phyloP scores from a whole-genome alignment of 805 yeast genomes.

The Starmerella apicola region DNA sequence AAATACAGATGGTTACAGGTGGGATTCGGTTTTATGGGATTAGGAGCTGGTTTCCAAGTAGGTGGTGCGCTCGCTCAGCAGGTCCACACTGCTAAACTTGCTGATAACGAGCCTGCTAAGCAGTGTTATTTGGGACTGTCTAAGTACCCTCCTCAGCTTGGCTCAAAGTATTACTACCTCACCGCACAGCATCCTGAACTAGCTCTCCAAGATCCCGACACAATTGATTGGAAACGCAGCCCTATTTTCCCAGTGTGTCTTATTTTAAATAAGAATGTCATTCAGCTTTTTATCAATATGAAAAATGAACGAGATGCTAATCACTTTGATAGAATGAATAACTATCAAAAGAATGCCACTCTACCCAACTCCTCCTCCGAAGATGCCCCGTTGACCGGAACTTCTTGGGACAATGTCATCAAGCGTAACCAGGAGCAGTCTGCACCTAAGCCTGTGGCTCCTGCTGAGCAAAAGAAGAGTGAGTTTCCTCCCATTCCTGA shows the following conservation, averaged over 20 bases:
- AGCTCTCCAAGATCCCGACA: conserved; percentile 18
- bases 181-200: conserved; percentile 16
- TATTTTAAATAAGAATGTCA: conserved; percentile 12
- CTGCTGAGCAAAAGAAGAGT: neutral
- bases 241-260: conserved; percentile 21
- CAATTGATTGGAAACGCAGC: conserved; percentile 19
- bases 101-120: conserved; percentile 3
- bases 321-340: conserved; percentile 2
- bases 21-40: conserved; percentile 19
- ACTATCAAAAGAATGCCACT: neutral
- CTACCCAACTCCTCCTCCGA: neutral
- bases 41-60: conserved; percentile 17
- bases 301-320: conserved; percentile 1
- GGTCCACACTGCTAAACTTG: conserved; percentile 7
- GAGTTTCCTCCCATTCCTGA: neutral
- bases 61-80: conserved; percentile 12
- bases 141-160: conserved; percentile 20
- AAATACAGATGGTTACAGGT: conserved; percentile 15
- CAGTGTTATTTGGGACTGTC: conserved; percentile 15
- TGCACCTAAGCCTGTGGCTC: neutral
- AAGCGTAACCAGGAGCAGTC: neutral
- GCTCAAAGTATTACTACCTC: conserved; percentile 18
- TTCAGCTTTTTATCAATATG: neutral
- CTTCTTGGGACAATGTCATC: conserved; percentile 16
- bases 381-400: conserved; percentile 8